Percentiles rank a stretch among this genome's conserved stretches.
phyloP scores from a whole-genome alignment of 192 early-diverging fungal species.

The Backusella luteola region DNA sequence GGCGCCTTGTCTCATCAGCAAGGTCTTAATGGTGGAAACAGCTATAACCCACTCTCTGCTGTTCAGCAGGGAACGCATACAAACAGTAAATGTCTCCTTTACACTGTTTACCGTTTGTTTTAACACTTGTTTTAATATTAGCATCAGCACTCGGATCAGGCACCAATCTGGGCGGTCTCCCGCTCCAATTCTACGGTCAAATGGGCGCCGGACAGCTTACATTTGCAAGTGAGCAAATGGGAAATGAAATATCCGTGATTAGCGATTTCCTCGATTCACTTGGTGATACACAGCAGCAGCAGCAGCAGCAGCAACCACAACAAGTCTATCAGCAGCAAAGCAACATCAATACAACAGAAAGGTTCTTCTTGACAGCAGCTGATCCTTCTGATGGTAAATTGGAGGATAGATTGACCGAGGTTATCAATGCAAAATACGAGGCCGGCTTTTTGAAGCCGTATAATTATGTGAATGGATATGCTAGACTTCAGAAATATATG shows the following conservation, averaged over 20 bases:
- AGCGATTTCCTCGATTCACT: conserved; percentile 60
- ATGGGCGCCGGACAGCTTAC: conserved; percentile 55
- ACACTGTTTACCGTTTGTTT: no score
- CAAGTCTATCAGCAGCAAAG: conserved; percentile 2
- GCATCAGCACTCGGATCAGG: not conserved
- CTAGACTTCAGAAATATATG: conserved; percentile 88
- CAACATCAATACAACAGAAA: conserved; percentile 45
- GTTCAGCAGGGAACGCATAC: not conserved
- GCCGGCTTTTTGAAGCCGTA: conserved; percentile 95
- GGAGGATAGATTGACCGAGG: conserved; percentile 86
- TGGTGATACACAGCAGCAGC: conserved; percentile 25
- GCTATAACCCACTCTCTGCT: not conserved
- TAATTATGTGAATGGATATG: conserved; percentile 93
- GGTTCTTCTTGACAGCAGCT: conserved; percentile 90
- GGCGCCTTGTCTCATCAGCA: not conserved
- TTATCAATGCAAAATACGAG: conserved; percentile 95
- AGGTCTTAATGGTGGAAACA: conserved; percentile 12
- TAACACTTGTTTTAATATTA: not conserved
- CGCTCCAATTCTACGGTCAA: conserved; percentile 37
- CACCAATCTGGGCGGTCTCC: conserved; percentile 32
- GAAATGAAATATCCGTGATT: conserved; percentile 79
- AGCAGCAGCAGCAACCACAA: conserved; percentile 10
- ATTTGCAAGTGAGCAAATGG: conserved; percentile 77
- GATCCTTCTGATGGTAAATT: conserved; percentile 85
- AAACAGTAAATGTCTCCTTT: not conserved